Conservation (phyloP, 805 yeast genomes). For the Jamesozyma piceae region DNA sequence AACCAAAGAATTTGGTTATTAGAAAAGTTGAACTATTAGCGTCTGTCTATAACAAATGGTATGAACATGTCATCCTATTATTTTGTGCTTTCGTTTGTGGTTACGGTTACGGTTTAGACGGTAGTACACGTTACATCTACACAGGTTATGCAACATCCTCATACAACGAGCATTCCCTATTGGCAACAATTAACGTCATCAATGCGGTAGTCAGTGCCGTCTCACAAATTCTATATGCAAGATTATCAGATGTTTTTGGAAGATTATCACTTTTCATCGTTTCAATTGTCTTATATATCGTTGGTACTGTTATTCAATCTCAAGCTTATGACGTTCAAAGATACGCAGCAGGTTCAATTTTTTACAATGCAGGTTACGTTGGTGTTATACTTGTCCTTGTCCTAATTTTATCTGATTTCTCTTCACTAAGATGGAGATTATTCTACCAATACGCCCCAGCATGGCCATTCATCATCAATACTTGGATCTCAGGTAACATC, state of each 20-base stretch:
- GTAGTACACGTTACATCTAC: slow-evolving; percentile 39
- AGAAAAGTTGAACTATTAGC: slow-evolving; percentile 42
- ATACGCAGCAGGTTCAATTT: slow-evolving; percentile 49
- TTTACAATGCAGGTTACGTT: slow-evolving; percentile 45
- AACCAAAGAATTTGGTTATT: slow-evolving; percentile 37
- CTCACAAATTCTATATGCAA: slow-evolving; percentile 46
- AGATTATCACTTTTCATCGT: slow-evolving; percentile 40
- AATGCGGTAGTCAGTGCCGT: slow-evolving; percentile 48
- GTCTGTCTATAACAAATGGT: slow-evolving; percentile 34
- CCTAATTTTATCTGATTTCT: slow-evolving; percentile 55
- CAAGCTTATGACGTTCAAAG: slow-evolving; percentile 45
- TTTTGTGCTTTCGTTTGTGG: slow-evolving; percentile 41
- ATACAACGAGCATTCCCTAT: slow-evolving; percentile 40
- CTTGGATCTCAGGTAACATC: slow-evolving; percentile 67
- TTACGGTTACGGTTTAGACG: slow-evolving; percentile 48
- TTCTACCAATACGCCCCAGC: slow-evolving; percentile 57
- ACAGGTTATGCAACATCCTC: slow-evolving; percentile 43
- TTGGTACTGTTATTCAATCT: slow-evolving; percentile 49
- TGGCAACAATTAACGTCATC: slow-evolving; percentile 44
- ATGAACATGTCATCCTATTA: slow-evolving; percentile 32
- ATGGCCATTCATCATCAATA: slow-evolving; percentile 63
- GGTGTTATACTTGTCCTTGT: slow-evolving; percentile 51
- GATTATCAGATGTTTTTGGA: slow-evolving; percentile 49
- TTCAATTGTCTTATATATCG: slow-evolving; percentile 41
- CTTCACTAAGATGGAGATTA: slow-evolving; percentile 64